Conservation (phyloP, 805 yeast genomes). For the Yamadazyma kitorensis region DNA sequence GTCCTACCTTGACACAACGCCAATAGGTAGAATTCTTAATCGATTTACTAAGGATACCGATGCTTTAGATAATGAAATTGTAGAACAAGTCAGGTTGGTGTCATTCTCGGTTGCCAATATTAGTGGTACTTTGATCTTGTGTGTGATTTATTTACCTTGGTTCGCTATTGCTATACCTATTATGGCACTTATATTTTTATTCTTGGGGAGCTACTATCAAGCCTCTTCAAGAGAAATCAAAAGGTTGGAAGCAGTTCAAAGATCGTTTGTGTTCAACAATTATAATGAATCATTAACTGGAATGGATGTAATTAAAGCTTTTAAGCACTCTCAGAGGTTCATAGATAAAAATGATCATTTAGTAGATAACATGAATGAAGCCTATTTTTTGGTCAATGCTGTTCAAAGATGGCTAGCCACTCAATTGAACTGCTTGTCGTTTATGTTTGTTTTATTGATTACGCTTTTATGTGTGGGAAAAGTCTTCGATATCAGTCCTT, state of each 20-base stretch:
- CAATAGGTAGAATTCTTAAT: conserved; percentile 82
- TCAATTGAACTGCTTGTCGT: conserved; percentile 30
- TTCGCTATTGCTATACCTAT: conserved; percentile 38
- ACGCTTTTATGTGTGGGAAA: conserved; percentile 32
- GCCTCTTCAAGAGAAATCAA: conserved; percentile 39
- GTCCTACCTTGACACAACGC: conserved; percentile 80
- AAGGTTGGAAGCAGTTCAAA: conserved; percentile 37
- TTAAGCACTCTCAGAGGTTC: conserved; percentile 22
- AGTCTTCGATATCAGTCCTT: conserved; percentile 30
- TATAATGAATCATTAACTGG: conserved; percentile 38
- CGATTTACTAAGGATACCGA: conserved; percentile 88
- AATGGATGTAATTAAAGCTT: conserved; percentile 36
- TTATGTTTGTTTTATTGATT: conserved; percentile 25
- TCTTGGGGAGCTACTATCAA: conserved; percentile 32
- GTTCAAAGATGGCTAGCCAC: conserved; percentile 39
- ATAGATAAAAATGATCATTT: conserved; percentile 22
- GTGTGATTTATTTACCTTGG: conserved; percentile 38
- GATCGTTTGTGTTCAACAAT: conserved; percentile 38
- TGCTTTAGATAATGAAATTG: conserved; percentile 73
- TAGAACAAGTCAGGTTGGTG: conserved; percentile 64
- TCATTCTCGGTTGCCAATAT: conserved; percentile 53
- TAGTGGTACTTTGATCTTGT: conserved; percentile 50
- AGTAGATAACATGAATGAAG: conserved; percentile 34
- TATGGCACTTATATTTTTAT: conserved; percentile 23
- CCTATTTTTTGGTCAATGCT: conserved; percentile 33